These are phyloP conservation scores for Komagataella mondaviorum DNA, from an alignment of 805 yeast genomes.

Conservation along the genomic window DNA sequence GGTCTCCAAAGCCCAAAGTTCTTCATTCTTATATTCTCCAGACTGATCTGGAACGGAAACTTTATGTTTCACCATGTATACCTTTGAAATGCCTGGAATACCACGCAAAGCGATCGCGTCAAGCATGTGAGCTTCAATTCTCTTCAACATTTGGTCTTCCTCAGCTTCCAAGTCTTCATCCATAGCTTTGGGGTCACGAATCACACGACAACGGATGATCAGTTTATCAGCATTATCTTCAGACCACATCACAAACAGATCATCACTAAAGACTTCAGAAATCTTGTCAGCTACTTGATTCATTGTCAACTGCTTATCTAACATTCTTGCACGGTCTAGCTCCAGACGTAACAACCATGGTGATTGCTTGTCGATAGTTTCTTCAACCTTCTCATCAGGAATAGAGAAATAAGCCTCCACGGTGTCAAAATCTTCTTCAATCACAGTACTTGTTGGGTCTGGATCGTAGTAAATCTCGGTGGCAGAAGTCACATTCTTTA, in stretches of 20 bases:
- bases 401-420: slow-evolving; percentile 95
- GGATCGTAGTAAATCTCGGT: slow-evolving; percentile 97
- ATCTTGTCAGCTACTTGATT: slow-evolving; percentile 96
- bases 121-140: slow-evolving; percentile 91
- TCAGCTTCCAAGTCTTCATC: slow-evolving; percentile 93
- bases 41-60: slow-evolving; percentile 56
- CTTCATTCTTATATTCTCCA: slow-evolving; percentile 81
- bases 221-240: slow-evolving; percentile 97
- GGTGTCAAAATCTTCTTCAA: slow-evolving; percentile 92
- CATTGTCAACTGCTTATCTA: slow-evolving; percentile 95
- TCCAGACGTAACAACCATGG: slow-evolving; percentile 97
- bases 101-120: slow-evolving; percentile 93
- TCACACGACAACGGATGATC: slow-evolving; percentile 95
- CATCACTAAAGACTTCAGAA: slow-evolving; percentile 85
- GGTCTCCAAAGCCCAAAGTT: slow-evolving; percentile 97
- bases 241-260: slow-evolving; percentile 95
- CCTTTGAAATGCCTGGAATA: slow-evolving; percentile 85
- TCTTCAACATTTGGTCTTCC: slow-evolving; percentile 92
- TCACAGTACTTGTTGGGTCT: slow-evolving; percentile 93
- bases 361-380: slow-evolving; percentile 84
- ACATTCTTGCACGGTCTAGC: slow-evolving; percentile 96
- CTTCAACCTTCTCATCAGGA: slow-evolving; percentile 96
- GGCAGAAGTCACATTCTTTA: slow-evolving; percentile 91
- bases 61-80: slow-evolving; percentile 80
- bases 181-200: slow-evolving; percentile 86